These are phyloP conservation scores for Diplocarpon mali DNA, from an alignment of 2,329 filamentous ascomycete genomes.

Conservation along the genomic window DNA sequence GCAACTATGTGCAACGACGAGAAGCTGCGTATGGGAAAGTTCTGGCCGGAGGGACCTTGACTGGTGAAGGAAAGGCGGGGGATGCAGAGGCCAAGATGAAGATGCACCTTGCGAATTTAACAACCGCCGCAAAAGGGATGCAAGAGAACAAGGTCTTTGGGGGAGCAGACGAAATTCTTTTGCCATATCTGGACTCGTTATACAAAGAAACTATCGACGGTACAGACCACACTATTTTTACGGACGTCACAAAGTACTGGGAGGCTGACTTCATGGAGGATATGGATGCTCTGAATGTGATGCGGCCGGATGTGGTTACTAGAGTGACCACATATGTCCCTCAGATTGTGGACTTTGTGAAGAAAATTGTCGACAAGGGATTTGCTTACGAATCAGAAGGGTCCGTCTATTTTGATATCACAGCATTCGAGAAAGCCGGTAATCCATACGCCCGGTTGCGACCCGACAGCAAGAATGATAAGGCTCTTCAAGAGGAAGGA, in stretches of 20 bases:
- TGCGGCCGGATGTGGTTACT: constrained; percentile 71
- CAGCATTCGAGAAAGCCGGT: constrained; percentile 70
- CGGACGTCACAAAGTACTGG: constrained; percentile 72
- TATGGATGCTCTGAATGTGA: constrained; percentile 76
- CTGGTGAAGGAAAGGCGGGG: constrained; percentile 44
- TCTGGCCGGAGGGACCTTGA: constrained; percentile 42
- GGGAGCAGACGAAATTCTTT: constrained; percentile 53
- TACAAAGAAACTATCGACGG: constrained; percentile 53
- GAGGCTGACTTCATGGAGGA: constrained; percentile 83
- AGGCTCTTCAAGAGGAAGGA: constrained; percentile 74
- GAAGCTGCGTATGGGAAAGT: constrained; percentile 44
- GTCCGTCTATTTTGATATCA: constrained; percentile 90
- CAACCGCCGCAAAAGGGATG: constrained; percentile 37
- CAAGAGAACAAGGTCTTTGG: constrained; percentile 39
- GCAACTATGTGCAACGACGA: constrained; percentile 39
- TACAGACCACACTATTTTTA: constrained; percentile 64
- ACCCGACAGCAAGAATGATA: constrained; percentile 76
- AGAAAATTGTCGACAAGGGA: constrained; percentile 54
- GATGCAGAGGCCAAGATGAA: constrained; percentile 57
- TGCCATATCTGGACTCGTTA: constrained; percentile 70
- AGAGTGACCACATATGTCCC: constrained; percentile 87
- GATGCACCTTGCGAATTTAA: constrained; percentile 50
- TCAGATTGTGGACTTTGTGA: constrained; percentile 77
- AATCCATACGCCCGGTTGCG: constrained; percentile 79
- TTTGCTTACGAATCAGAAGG: constrained; percentile 77